Evolutionary conservation across 169 alveolate species (phyloP), one percentile per base, ranked within the genome.

Genomic region (Eimeria praecox): DNA sequence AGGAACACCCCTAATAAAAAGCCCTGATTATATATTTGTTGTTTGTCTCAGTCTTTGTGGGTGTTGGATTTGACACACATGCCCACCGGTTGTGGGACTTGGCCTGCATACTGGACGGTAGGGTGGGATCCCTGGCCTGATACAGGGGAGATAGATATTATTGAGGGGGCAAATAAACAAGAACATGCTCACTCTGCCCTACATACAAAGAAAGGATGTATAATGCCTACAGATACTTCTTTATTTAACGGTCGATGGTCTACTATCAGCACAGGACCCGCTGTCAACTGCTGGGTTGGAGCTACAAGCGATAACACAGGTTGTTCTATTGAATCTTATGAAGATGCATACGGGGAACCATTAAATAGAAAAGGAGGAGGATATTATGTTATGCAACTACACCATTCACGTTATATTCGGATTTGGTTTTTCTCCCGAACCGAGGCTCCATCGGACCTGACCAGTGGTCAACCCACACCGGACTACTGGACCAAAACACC

Each of bases 111-210:
- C 64, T 91, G 95, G 95, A 91, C 90, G 18, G 66, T 56, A 66
- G 95, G 95, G 35, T 59, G 90, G 73, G 90, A 73, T n/a, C 95
- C 95, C 56, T 73, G 95, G 95, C 95, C 95, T 9, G 95, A 59
- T 16, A 75, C 77, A 14, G 95, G 95, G 24, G 95, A 91, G n/a
- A 77, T 91, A 22, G 95, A 91, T 59, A 33, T 91, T 44, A 40
- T 75, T 16, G 95, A 91, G 40, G 95, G 95, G n/a, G 95, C 86
- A 38, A 91, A 91, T 42, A 4, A 22, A 33, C 82, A 75, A 66
- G 40, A 30, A 14, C 71, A 54, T 30, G 86, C 86, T 3, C 95
- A 77, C n/a, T 14, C 54, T 3, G 82, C 90, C 1, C 42, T 73
- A 64, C 95, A 91, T 42, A 77, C 95, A 22, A 46, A 46, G 62